Base-by-base conservation (phyloP, 768 basidiomycete genomes). In the Gloeopeniophorella convolvens region DNA sequence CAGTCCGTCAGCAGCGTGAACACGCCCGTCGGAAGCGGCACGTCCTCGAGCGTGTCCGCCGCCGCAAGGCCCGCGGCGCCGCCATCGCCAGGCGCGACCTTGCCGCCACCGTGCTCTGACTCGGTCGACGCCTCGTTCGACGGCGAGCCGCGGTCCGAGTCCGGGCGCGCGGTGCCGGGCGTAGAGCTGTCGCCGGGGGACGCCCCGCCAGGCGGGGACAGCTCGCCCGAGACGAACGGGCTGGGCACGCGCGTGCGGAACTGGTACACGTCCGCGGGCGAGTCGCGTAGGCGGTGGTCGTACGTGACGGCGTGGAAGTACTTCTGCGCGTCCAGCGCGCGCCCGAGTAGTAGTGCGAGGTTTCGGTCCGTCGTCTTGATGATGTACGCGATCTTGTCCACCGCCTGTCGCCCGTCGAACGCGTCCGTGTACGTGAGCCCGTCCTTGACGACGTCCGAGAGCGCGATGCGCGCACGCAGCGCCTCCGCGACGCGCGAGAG, bases 231-330 rank as follows among this genome's bases (percentile, higher is more conserved):
- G 50, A 88, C 85, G 62, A 92, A 93, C 3, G 89, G 89, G 62
- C 83, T 90, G 5, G 83, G 78, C 32, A 96, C 63, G 61, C 83
- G 81, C 40, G 89, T 84, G 56, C 82, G 76, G 68, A 99, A 98
- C 63, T 95, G 93, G 67, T 97, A 99, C 26, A 99, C 68, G 68
- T 99, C 96, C 54, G 77, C 76, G 0, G 82, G 71, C 60, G 82
- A 91, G 67, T 98, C 96, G 43, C 96, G 74, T 50, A 99, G 65
- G 12, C 95, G 85, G 65, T 99, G 96, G 62, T 97, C 95, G 63
- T 98, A 99, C 8, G 96, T 97, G 58, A 99, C 96, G 62, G 98
- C 96, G 63, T 99, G 96, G 65, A 99, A 98, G 70, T 92, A 98
- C 70, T 98, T 98, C 66, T 98, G 96, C 8, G 94, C 87, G 62